Conservation (phyloP, 805 yeast species). For the Kockiozyma suomiensis region DNA sequence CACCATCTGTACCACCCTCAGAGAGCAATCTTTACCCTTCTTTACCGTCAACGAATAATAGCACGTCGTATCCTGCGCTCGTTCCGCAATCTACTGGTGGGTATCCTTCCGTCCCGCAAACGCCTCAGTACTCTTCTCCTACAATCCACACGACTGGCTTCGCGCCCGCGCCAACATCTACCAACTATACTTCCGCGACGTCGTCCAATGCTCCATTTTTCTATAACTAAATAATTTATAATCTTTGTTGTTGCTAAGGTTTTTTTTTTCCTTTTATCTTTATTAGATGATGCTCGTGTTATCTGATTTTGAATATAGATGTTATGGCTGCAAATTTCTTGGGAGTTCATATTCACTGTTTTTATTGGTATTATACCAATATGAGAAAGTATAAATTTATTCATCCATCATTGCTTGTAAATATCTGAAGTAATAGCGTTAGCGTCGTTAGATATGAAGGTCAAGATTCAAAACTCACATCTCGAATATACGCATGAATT, state of each 20-base stretch:
- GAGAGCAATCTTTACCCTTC: neutral
- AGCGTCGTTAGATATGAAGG: neutral
- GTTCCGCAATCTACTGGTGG: neutral
- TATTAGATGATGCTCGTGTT: neutral
- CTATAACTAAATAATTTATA: slow-evolving; percentile 50
- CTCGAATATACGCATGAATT: slow-evolving; percentile 77
- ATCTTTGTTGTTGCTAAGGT: neutral
- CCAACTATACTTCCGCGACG: slow-evolving; percentile 12
- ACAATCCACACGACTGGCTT: slow-evolving; percentile 8
- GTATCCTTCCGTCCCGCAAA: neutral
- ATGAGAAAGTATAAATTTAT: neutral
- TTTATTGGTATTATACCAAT: neutral
- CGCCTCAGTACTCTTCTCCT: slow-evolving; percentile 2
- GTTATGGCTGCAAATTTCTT: neutral
- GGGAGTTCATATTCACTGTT: neutral
- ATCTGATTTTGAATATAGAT: too few species aligned
- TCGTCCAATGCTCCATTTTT: slow-evolving; percentile 8
- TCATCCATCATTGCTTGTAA: slow-evolving; percentile 14
- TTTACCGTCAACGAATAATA: neutral
- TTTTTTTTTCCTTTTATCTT: neutral
- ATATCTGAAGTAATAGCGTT: neutral
- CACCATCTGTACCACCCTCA: neutral
- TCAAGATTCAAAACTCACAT: slow-evolving; percentile 9
- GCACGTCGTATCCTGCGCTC: neutral
- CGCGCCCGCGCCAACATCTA: slow-evolving; percentile 11